These are phyloP conservation scores for Quercus variabilis DNA, from an alignment of 306 rosid genomes.

Conservation along the genomic window DNA sequence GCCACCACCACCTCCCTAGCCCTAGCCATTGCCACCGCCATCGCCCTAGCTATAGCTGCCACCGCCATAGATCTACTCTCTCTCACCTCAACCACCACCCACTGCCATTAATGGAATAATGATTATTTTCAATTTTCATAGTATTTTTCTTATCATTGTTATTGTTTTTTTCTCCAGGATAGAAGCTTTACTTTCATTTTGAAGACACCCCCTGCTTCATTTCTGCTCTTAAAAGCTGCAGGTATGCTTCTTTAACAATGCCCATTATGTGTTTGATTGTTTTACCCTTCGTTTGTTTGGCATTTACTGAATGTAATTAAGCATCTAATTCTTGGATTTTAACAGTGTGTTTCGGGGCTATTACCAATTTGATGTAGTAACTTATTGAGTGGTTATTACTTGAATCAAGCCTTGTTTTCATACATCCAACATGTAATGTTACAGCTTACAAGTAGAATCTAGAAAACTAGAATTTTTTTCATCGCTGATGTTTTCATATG, in stretches of 20 bases:
- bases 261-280: neutral
- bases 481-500: neutral
- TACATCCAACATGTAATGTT: neutral
- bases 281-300: no score
- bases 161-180: conserved; percentile 44
- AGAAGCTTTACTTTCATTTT: conserved; percentile 90
- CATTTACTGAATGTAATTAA: no score
- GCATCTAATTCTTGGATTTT: no score
- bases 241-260: conserved; percentile 41
- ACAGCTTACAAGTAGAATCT: neutral
- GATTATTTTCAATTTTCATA: neutral
- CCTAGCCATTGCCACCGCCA: no score
- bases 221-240: conserved; percentile 89
- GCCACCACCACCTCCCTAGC: no score
- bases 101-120: no score
- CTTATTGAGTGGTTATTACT: neutral
- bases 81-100: no score
- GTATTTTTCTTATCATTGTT: neutral
- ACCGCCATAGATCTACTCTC: no score
- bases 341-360: no score
- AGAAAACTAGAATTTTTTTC: neutral
- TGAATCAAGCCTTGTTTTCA: neutral
- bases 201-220: conserved; percentile 97
- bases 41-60: no score
- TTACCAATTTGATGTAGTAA: neutral